phyloP scores from a whole-genome alignment of 208 protist genomes.

The Leishmania tropica region DNA sequence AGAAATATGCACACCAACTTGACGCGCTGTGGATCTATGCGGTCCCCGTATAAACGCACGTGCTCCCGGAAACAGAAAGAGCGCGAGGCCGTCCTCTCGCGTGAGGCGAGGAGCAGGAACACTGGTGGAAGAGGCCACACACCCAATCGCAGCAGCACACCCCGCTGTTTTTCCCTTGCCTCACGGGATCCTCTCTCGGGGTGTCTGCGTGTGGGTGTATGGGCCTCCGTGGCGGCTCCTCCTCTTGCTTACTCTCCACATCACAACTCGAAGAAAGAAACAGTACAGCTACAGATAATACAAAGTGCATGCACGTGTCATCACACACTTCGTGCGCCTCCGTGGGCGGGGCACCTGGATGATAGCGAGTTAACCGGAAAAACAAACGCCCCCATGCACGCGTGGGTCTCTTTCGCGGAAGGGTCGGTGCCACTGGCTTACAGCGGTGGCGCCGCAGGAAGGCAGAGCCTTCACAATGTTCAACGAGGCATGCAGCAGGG shows the following conservation, averaged over 20 bases:
- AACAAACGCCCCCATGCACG: neutral
- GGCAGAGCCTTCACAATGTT: neutral
- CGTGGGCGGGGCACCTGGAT: neutral
- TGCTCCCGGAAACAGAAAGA: neutral
- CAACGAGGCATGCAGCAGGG: neutral
- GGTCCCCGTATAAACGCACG: neutral
- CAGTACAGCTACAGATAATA: constrained; percentile 1
- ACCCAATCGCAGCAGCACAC: neutral
- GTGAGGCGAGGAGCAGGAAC: neutral
- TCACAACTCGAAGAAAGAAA: neutral
- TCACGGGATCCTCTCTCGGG: neutral
- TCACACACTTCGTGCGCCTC: neutral
- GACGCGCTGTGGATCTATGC: neutral
- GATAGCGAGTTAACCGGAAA: neutral
- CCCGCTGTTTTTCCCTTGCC: neutral
- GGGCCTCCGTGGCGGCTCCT: neutral
- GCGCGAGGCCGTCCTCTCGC: neutral
- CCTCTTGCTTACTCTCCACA: neutral
- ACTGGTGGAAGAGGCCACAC: neutral
- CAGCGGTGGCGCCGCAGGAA: constrained; percentile 2
- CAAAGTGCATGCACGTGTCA: neutral
- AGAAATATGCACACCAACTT: constrained; percentile 4
- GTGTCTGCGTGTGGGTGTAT: neutral
- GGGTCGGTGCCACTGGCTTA: neutral
- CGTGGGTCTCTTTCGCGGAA: neutral